Evolutionary conservation across 768 basidiomycete species (phyloP), one percentile per base, ranked within the genome.

Genomic region (Rhizopogon roseolus): DNA sequence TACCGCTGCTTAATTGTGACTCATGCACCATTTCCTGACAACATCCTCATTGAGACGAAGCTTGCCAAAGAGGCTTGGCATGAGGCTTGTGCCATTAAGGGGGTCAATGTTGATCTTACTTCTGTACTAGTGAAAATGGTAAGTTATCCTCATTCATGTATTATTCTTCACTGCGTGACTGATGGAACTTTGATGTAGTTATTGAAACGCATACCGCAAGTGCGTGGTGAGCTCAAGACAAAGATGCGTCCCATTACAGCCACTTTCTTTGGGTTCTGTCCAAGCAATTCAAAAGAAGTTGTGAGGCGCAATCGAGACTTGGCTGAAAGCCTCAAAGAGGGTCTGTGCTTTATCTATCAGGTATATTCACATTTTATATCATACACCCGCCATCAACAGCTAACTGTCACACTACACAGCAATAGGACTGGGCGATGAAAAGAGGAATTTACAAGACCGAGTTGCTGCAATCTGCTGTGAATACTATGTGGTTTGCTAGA

Each of bases 401-500:
- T n/a, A n/a, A n/a, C n/a, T n/a, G n/a, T n/a, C n/a, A n/a, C n/a
- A n/a, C 27, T 17, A 39, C 17, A 51, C 10, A 8, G 11, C 17
- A 40, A 38, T 17, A 48, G 53, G 52, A 39, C 17, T 49, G 13
- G 5, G 13, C 37, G 19, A 34, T 16, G 13, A 32, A 34, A 29
- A 62, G 55, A 29, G 66, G 66, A 4, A 40, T 68, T 1, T 70
- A 64, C 52, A 57, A 66, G 50, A 50, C 59, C 22, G 40, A 34
- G 1, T 60, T 67, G 17, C 55, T 68, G 14, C 68, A 70, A 44
- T 56, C 57, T 37, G 37, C 49, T 1, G 40, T 62, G 50, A 67
- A 68, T 40, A 22, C 28, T 6, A 57, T 65, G 45, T 68, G 63
- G 63, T 68, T 70, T 53, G 44, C 43, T 19, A 65, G 66, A 45